Evolutionary conservation across 73 alveolate genomes (phyloP).

Genomic region (Diophrys sp.): DNA sequence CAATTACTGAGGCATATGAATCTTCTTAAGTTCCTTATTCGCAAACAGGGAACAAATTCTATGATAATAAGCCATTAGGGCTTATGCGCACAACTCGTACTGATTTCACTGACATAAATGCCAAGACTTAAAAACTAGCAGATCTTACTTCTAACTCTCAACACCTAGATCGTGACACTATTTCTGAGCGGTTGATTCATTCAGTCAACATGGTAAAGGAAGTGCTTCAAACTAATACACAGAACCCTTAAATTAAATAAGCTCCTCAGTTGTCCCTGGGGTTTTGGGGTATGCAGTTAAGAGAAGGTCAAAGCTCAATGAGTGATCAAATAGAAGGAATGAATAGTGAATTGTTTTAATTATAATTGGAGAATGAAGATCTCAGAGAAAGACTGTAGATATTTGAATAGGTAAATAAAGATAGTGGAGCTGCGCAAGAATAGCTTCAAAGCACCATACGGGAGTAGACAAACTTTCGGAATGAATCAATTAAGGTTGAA

Average conservation of each 20-base stretch:
- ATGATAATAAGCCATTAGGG: neutral
- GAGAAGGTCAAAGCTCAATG: neutral
- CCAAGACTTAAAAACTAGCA: neutral
- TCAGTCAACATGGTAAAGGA: conserved; percentile 27
- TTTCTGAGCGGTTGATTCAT: conserved; percentile 21
- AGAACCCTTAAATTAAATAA: too few relatives aligned
- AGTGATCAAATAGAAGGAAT: neutral
- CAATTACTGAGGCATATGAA: neutral
- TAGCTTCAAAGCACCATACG: too few relatives aligned
- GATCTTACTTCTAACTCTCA: neutral
- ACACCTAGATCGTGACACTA: neutral
- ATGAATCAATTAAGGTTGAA: too few relatives aligned
- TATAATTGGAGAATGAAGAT: neutral
- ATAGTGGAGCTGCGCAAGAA: neutral
- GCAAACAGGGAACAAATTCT: neutral
- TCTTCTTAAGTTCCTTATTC: neutral
- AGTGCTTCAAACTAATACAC: conserved; percentile 25
- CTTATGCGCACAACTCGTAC: neutral
- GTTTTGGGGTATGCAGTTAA: neutral
- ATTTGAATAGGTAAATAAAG: neutral
- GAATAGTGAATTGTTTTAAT: neutral
- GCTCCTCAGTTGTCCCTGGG: too few relatives aligned
- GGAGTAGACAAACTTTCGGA: too few relatives aligned
- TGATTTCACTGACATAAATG: neutral
- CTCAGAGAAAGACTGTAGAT: conserved; percentile 5